Evolutionary conservation across 371 early-diverging fungal species (phyloP).

Genomic region (Dinochytrium kinnereticum): DNA sequence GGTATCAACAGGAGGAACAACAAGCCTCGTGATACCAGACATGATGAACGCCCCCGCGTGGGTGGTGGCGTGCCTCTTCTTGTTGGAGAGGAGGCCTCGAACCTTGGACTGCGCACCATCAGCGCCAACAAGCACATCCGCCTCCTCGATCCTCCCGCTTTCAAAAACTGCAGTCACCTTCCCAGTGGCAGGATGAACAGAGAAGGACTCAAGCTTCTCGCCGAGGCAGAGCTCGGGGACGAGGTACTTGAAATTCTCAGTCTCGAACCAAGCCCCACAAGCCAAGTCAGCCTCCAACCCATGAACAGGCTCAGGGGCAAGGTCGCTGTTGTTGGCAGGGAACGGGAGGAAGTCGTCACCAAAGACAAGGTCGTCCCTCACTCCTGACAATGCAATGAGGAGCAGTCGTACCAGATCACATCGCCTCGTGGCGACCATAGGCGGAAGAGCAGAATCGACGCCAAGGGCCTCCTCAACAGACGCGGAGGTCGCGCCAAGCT

Average conservation of each 20-base stretch:
- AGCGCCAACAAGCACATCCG: slow-evolving; percentile 52
- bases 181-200: slow-evolving; percentile 47
- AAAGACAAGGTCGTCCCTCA: slow-evolving; percentile 42
- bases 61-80: slow-evolving; percentile 12
- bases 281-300: slow-evolving; percentile 51
- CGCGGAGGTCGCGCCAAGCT: background rate
- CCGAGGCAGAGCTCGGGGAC: slow-evolving; percentile 41
- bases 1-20: slow-evolving; percentile 41
- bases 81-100: slow-evolving; percentile 39
- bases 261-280: slow-evolving; percentile 46
- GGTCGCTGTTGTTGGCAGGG: slow-evolving; percentile 42
- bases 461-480: slow-evolving; percentile 7
- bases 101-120: slow-evolving; percentile 54
- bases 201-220: slow-evolving; percentile 47
- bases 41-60: slow-evolving; percentile 43
- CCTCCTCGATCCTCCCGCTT: slow-evolving; percentile 45
- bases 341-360: slow-evolving; percentile 35
- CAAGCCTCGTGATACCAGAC: slow-evolving; percentile 45
- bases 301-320: slow-evolving; percentile 25
- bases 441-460: slow-evolving; percentile 42
- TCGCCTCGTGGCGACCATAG: slow-evolving; percentile 50
- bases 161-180: slow-evolving; percentile 45
- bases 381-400: slow-evolving; percentile 47
- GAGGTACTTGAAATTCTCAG: slow-evolving; percentile 35
- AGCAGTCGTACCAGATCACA: slow-evolving; percentile 52